Percentiles rank a stretch among this genome's conserved stretches.
phyloP scores from a whole-genome alignment of 768 basidiomycete species.

The Pleurotus pulmonarius region DNA sequence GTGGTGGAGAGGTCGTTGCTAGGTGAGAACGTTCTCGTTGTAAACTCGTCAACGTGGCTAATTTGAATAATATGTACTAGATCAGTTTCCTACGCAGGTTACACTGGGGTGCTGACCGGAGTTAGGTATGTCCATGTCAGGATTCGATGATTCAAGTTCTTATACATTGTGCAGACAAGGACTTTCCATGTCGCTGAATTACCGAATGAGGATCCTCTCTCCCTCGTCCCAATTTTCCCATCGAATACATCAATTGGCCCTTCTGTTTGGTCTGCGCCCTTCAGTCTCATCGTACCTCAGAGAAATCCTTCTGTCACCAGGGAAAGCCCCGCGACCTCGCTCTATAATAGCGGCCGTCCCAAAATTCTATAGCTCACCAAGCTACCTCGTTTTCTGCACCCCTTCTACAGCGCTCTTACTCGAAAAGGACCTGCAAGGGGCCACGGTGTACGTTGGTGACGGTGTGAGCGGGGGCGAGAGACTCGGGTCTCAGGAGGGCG shows the following conservation, averaged over 20 bases:
- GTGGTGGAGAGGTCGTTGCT: slow-evolving; percentile 27
- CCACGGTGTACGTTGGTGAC: slow-evolving; percentile 15
- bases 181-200: slow-evolving; percentile 34
- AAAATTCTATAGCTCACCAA: slow-evolving; percentile 20
- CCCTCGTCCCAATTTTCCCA: slow-evolving; percentile 21
- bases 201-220: slow-evolving; percentile 22
- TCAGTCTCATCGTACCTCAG: slow-evolving; percentile 30
- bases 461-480: background rate
- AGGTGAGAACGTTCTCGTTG: slow-evolving; percentile 17
- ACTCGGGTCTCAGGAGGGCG: background rate
- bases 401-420: slow-evolving; percentile 24
- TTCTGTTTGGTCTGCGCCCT: slow-evolving; percentile 28
- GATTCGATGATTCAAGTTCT: background rate
- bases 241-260: slow-evolving; percentile 23
- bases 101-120: slow-evolving; percentile 32
- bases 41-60: background rate
- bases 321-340: slow-evolving; percentile 20
- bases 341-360: slow-evolving; percentile 16
- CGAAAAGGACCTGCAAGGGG: slow-evolving; percentile 29
- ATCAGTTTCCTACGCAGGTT: slow-evolving; percentile 35
- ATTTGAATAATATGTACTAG: slow-evolving; percentile 13
- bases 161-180: slow-evolving; percentile 21
- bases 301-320: slow-evolving; percentile 24
- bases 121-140: slow-evolving; percentile 22
- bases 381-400: slow-evolving; percentile 34